A percentile compares a stretch with the other conserved stretches of the same genome.
These are phyloP conservation scores for Otatea glauca DNA, from an alignment of 176 grass and related monocot genomes.

Conservation along the genomic window DNA sequence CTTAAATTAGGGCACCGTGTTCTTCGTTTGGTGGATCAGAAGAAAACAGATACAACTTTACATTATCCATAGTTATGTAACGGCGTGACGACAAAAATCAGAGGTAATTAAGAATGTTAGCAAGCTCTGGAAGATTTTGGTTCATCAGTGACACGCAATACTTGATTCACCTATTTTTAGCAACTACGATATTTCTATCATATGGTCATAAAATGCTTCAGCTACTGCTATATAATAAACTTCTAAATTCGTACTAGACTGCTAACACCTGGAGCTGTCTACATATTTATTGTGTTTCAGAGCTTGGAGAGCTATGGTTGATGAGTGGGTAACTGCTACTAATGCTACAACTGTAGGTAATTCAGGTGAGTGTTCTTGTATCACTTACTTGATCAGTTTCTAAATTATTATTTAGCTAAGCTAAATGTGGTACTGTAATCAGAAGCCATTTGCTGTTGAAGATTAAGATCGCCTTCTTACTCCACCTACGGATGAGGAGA, in stretches of 20 bases:
- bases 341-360: conserved; percentile 26
- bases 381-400: neutral
- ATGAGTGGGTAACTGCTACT: conserved; percentile 53
- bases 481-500: too few relatives aligned
- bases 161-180: neutral
- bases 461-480: too few relatives aligned
- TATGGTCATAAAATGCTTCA: neutral
- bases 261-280: neutral
- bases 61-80: neutral
- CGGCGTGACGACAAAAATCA: neutral
- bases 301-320: conserved; percentile 55
- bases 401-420: neutral
- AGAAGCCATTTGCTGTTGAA: too few relatives aligned
- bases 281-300: conserved; percentile 34
- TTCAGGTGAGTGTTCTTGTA: neutral
- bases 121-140: neutral
- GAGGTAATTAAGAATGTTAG: neutral
- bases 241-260: neutral
- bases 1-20: neutral
- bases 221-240: neutral
- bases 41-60: too few relatives aligned
- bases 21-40: too few relatives aligned
- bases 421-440: neutral
- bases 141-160: neutral
- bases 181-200: neutral